A percentile compares a stretch with the other conserved stretches of the same genome.
These are phyloP conservation scores for Eutypa lata DNA, from an alignment of 2,329 filamentous ascomycete species.

Conservation along the genomic window DNA sequence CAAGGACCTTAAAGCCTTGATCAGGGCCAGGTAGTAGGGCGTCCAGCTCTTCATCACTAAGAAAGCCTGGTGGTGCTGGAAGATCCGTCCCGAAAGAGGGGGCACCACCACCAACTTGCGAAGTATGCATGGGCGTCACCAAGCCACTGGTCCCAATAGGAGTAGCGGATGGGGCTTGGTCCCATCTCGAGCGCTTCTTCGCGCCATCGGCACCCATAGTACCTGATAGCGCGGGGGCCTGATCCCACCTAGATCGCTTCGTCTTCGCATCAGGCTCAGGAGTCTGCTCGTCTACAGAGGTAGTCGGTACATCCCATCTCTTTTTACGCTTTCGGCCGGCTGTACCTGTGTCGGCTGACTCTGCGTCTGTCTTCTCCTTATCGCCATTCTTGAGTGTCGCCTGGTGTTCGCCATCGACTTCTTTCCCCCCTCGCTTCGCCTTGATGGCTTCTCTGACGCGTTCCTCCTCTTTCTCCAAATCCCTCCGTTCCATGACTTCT, in stretches of 20 bases:
- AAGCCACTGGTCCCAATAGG: conserved; percentile 72
- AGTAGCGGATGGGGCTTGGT: conserved; percentile 80
- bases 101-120: conserved; percentile 51
- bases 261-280: conserved; percentile 56
- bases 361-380: conserved; percentile 71
- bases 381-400: conserved; percentile 72
- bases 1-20: conserved; percentile 89
- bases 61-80: conserved; percentile 70
- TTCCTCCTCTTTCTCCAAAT: conserved; percentile 91
- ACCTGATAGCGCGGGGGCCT: conserved; percentile 59
- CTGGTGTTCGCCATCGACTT: conserved; percentile 59
- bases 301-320: conserved; percentile 82
- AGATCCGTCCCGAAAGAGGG: conserved; percentile 80
- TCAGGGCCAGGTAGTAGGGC: conserved; percentile 82
- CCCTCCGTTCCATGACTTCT: conserved; percentile 85
- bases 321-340: conserved; percentile 82
- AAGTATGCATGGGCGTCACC: conserved; percentile 73
- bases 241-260: conserved; percentile 86
- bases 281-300: conserved; percentile 47
- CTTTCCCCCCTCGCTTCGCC: conserved; percentile 62
- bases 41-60: conserved; percentile 94
- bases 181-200: conserved; percentile 85
- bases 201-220: conserved; percentile 55
- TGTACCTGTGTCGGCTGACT: conserved; percentile 60
- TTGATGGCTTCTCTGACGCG: conserved; percentile 77